Conservation (phyloP, 1,284 basidiomycete species). For the Ustilago shanxiensis region DNA sequence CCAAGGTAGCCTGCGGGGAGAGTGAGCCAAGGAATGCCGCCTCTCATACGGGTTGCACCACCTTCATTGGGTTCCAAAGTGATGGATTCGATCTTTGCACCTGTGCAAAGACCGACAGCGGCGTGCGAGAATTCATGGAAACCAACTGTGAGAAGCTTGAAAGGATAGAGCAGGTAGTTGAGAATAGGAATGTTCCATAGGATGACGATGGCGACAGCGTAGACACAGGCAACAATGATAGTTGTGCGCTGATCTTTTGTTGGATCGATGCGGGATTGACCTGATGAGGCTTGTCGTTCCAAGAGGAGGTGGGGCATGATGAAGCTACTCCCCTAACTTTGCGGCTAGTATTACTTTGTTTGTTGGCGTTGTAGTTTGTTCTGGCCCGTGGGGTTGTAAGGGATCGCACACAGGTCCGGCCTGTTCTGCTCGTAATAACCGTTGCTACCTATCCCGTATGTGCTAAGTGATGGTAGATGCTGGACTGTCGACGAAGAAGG, state of each 20-base stretch:
- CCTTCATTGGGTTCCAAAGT: slow-evolving; percentile 79
- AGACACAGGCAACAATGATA: slow-evolving; percentile 68
- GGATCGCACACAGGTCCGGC: slow-evolving; percentile 5
- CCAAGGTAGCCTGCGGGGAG: slow-evolving; percentile 81
- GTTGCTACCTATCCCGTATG: neutral
- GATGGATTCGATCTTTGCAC: slow-evolving; percentile 83
- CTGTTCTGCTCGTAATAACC: slow-evolving; percentile 3
- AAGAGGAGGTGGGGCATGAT: slow-evolving; percentile 28
- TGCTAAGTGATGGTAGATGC: neutral
- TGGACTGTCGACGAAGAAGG: no score
- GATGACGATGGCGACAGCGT: slow-evolving; percentile 61
- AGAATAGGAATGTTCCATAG: slow-evolving; percentile 66
- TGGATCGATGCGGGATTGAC: slow-evolving; percentile 47
- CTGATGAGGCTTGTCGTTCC: slow-evolving; percentile 12
- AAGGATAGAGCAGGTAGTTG: slow-evolving; percentile 68
- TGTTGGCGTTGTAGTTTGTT: neutral
- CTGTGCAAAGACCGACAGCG: slow-evolving; percentile 78
- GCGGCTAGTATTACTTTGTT: neutral
- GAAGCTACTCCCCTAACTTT: neutral
- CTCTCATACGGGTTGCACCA: slow-evolving; percentile 91
- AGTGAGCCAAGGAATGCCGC: slow-evolving; percentile 87
- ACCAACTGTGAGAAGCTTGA: slow-evolving; percentile 68
- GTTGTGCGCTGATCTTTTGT: slow-evolving; percentile 64
- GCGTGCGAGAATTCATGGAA: slow-evolving; percentile 67
- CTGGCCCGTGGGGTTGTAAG: neutral